phyloP scores from a whole-genome alignment of 1,139 yeast genomes.

The Yamadazyma dushanensis region DNA sequence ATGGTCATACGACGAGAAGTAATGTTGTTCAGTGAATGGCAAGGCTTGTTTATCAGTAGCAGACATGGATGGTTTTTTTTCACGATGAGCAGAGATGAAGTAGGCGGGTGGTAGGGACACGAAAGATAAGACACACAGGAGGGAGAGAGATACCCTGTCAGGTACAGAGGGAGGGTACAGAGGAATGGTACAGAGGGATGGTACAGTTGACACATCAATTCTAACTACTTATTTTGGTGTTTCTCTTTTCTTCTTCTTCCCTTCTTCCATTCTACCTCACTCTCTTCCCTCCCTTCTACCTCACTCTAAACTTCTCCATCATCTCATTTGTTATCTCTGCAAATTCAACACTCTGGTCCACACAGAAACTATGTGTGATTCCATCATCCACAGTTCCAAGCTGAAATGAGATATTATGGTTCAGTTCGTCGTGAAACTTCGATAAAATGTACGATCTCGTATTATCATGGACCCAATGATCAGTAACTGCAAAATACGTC shows the following conservation, averaged over 20 bases:
- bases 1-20: conserved; percentile 93
- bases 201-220: no score
- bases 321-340: conserved; percentile 38
- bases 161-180: no score
- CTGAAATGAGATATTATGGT: conserved; percentile 32
- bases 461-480: conserved; percentile 60
- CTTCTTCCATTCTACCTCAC: no score
- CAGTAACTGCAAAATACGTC: conserved; percentile 56
- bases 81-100: no score
- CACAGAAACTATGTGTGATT: conserved; percentile 59
- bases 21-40: conserved; percentile 80
- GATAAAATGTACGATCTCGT: conserved; percentile 44
- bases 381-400: conserved; percentile 24
- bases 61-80: conserved; percentile 19
- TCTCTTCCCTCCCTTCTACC: neutral
- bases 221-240: no score
- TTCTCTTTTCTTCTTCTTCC: no score
- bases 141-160: no score
- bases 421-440: conserved; percentile 30
- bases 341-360: conserved; percentile 52
- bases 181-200: no score
- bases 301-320: conserved; percentile 4
- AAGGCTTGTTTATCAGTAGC: conserved; percentile 57
- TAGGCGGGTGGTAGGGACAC: no score
- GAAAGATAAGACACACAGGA: no score